Conservation (phyloP, 2,329 filamentous ascomycete genomes). For the Pyrenochaeta sp. region DNA sequence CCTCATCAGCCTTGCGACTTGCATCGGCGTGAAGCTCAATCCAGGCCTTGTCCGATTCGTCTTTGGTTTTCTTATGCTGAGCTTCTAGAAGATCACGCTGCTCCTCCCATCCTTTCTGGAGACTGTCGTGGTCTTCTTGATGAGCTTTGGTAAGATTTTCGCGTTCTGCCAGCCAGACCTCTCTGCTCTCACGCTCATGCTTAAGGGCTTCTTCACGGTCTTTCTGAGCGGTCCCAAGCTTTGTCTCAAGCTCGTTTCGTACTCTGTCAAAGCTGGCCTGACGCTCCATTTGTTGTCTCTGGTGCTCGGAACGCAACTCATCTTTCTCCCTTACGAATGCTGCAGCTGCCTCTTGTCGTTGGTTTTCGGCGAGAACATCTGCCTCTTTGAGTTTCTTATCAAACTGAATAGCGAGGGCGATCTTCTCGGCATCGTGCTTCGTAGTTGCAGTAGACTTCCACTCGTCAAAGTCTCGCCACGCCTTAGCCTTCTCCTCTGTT, state of each 20-base stretch:
- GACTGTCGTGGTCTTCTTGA: slow-evolving; percentile 58
- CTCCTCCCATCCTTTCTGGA: slow-evolving; percentile 61
- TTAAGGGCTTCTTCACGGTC: slow-evolving; percentile 56
- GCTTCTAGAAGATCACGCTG: slow-evolving; percentile 55
- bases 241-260: slow-evolving; percentile 53
- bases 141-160: slow-evolving; percentile 48
- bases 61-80: slow-evolving; percentile 46
- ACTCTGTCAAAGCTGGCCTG: slow-evolving; percentile 52
- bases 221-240: slow-evolving; percentile 47
- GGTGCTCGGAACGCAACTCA: slow-evolving; percentile 40
- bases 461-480: slow-evolving; percentile 52
- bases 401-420: slow-evolving; percentile 49
- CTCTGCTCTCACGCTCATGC: slow-evolving; percentile 55
- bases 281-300: slow-evolving; percentile 47
- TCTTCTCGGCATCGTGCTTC: slow-evolving; percentile 48
- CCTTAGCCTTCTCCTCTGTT: slow-evolving; percentile 44
- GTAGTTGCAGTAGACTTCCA: slow-evolving; percentile 49
- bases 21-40: slow-evolving; percentile 50
- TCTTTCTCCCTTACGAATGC: slow-evolving; percentile 44
- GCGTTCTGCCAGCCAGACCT: slow-evolving; percentile 56
- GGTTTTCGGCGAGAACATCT: slow-evolving; percentile 58
- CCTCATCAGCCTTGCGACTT: slow-evolving; percentile 43
- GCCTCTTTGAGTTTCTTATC: slow-evolving; percentile 54
- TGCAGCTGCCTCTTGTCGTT: slow-evolving; percentile 54
- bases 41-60: slow-evolving; percentile 57